Evolutionary conservation across 2,329 filamentous ascomycete genomes (phyloP), one percentile per base, ranked within the genome.

Genomic region (Grosmannia serpens): DNA sequence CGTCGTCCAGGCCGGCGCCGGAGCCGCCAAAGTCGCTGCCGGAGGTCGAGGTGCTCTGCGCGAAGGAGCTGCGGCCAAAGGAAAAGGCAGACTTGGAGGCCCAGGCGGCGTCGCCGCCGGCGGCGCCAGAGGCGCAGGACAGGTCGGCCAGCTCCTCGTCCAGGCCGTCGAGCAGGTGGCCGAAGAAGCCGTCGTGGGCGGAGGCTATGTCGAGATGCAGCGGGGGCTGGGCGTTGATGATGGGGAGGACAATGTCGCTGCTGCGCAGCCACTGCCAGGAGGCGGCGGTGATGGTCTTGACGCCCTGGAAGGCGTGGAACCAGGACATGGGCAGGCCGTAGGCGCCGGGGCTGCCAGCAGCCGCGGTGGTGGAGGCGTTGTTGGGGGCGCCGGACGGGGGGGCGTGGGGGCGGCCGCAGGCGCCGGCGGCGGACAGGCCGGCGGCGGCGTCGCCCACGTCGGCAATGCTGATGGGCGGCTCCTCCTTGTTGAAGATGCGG

Each of bases 271-370:
- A 86, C 59, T 78, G 79, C 83, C 83, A 86, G 17, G 82, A 84
- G 3, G 78, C 77, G 24, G 83, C 79, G 0, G 85, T 83, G 38
- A 86, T 76, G 2, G 83, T 80, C 67, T 86, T 86, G 62, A 86
- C 81, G 13, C 83, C 83, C 64, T 86, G 83, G 65, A 85, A 86
- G 4, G 83, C 79, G 65, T 86, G 83, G 61, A 86, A 86, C 82
- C 82, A 86, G 3, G 80, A 76, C 50, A 85, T 70, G 0, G 83
- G 83, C n/a, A 85, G 69, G 22, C 74, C 73, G 65, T 86, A 86
- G 46, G 51, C 62, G 47, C 60, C 55, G n/a, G 52, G 27, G 29
- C 64, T 64, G 38, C 60, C 59, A 6, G 33, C 44, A 7, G 29
- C 51, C 8, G 35, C 71, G 66, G 26, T 11, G 2, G n/a, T 13